Percentiles rank a stretch among this genome's conserved stretches.
Conservation (phyloP, 495 filamentous ascomycete genomes). For the Neurospora hispaniola region DNA sequence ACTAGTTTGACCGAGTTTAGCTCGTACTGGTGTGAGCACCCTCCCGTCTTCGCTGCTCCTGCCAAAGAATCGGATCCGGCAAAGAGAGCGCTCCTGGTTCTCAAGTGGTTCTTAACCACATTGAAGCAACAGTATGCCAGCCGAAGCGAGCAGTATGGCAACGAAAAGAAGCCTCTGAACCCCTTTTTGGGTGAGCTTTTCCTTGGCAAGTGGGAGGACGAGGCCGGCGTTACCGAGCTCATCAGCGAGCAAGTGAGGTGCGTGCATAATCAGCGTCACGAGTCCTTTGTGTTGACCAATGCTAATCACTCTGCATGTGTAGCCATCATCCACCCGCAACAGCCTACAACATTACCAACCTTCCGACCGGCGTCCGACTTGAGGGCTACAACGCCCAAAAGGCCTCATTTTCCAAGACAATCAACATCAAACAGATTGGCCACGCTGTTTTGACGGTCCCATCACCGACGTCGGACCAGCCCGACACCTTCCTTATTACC, state of each 20-base stretch:
- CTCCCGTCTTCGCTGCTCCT: slow-evolving; percentile 75
- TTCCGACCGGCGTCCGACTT: slow-evolving; percentile 71
- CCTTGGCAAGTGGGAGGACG: slow-evolving; percentile 75
- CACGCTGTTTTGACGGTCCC: slow-evolving; percentile 79
- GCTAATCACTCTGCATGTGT: background rate
- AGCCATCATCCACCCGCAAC: slow-evolving; percentile 98
- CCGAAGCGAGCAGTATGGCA: slow-evolving; percentile 80
- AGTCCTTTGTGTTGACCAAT: background rate
- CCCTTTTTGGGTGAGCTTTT: slow-evolving; percentile 88
- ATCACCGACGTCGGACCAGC: slow-evolving; percentile 34
- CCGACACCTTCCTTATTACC: slow-evolving; percentile 79
- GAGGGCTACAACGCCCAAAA: slow-evolving; percentile 98
- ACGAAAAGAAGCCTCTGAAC: slow-evolving; percentile 96
- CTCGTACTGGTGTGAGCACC: slow-evolving; percentile 95
- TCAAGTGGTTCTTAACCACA: slow-evolving; percentile 96
- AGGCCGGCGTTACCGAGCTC: slow-evolving; percentile 57
- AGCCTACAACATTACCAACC: slow-evolving; percentile 84
- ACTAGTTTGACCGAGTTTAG: slow-evolving; percentile 91
- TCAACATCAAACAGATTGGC: slow-evolving; percentile 92
- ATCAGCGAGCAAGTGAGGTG: slow-evolving; percentile 57
- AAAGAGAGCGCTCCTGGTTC: slow-evolving; percentile 75
- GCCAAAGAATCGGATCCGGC: slow-evolving; percentile 69
- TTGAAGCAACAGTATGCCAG: slow-evolving; percentile 91
- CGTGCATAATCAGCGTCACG: slow-evolving; percentile 1
- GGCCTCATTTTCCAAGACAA: slow-evolving; percentile 83